A percentile compares a stretch with the other conserved stretches of the same genome.
Conservation (phyloP, 805 yeast genomes). For the Metschnikowia drakensbergensis region DNA sequence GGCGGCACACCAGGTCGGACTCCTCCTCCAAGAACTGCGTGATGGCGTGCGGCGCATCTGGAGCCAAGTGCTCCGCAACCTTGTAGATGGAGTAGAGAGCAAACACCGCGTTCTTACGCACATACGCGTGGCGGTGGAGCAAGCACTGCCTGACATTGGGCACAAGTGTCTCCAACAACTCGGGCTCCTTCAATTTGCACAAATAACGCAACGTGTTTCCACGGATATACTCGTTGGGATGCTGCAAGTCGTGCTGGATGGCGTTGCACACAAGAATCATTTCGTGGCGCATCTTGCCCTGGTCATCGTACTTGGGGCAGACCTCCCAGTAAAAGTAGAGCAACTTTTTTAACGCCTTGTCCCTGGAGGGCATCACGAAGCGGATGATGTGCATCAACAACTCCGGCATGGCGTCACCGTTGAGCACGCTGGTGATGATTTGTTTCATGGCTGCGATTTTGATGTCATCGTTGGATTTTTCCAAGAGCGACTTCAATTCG, state of each 20-base stretch:
- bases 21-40: slow-evolving; percentile 71
- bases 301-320: slow-evolving; percentile 83
- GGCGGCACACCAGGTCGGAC: slow-evolving; percentile 87
- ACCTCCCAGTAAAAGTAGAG: slow-evolving; percentile 97
- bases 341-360: slow-evolving; percentile 87
- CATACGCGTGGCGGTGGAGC: slow-evolving; percentile 96
- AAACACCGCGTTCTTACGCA: slow-evolving; percentile 93
- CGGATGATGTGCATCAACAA: slow-evolving; percentile 95
- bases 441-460: slow-evolving; percentile 88
- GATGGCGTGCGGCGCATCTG: slow-evolving; percentile 91
- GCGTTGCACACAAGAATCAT: slow-evolving; percentile 99
- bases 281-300: slow-evolving; percentile 93
- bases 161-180: slow-evolving; percentile 89
- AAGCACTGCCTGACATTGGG: slow-evolving; percentile 88
- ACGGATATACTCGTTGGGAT: slow-evolving; percentile 94
- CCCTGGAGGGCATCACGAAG: slow-evolving; percentile 93
- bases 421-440: slow-evolving; percentile 80
- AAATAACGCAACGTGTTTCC: slow-evolving; percentile 93
- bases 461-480: slow-evolving; percentile 83
- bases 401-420: slow-evolving; percentile 90
- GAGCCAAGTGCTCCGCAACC: slow-evolving; percentile 81
- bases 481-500: slow-evolving; percentile 75
- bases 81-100: slow-evolving; percentile 80
- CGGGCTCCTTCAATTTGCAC: slow-evolving; percentile 87
- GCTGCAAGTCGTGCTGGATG: slow-evolving; percentile 94